Conservation (phyloP, 495 filamentous ascomycete genomes). For the Corynascus novoguineensis region DNA sequence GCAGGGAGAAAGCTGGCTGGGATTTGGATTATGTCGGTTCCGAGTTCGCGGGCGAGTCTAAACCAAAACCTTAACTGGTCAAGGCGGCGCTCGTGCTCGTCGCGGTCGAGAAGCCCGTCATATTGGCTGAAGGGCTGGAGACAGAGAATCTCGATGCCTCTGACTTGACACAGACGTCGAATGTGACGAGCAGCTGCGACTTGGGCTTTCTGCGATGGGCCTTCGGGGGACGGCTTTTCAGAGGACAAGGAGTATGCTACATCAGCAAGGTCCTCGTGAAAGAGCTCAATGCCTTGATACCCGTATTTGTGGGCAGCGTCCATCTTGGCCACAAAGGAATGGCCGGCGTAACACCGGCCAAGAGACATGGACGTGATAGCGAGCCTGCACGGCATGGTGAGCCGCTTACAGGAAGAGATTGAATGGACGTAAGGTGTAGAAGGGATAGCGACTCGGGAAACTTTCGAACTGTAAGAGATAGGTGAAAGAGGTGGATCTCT, state of each 20-base stretch:
- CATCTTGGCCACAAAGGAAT: constrained; percentile 59
- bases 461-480: background rate
- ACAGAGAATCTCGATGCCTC: constrained; percentile 58
- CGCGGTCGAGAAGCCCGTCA: constrained; percentile 65
- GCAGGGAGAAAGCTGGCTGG: constrained; percentile 64
- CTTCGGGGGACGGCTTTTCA: constrained; percentile 24
- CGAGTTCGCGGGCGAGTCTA: constrained; percentile 54
- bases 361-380: constrained; percentile 70
- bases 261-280: constrained; percentile 71
- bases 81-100: constrained; percentile 51
- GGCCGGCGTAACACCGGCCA: constrained; percentile 52
- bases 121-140: constrained; percentile 78
- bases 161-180: constrained; percentile 49
- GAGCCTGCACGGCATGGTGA: constrained; percentile 36
- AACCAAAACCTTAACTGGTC: constrained; percentile 67
- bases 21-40: constrained; percentile 67
- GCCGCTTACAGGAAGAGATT: background rate
- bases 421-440: background rate
- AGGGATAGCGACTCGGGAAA: background rate
- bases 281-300: constrained; percentile 68
- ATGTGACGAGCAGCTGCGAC: constrained; percentile 55
- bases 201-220: constrained; percentile 40
- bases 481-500: background rate
- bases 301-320: constrained; percentile 59
- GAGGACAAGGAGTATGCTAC: constrained; percentile 39